Base-by-base conservation (phyloP, 495 filamentous ascomycete species). In the Lichenothelia convexa region DNA sequence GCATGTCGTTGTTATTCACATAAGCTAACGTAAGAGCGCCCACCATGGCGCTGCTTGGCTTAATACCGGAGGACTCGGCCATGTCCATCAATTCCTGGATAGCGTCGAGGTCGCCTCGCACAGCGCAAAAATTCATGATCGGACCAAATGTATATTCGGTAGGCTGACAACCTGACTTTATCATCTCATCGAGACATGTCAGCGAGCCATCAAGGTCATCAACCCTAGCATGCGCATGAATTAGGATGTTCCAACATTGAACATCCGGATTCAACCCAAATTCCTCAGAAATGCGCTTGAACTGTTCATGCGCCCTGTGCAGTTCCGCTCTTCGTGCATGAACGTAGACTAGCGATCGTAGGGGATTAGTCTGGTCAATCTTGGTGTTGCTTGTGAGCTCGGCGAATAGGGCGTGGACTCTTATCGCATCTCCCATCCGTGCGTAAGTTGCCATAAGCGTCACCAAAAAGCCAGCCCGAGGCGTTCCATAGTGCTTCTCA, bases 51-150 rank as follows among this genome's bases (percentile, higher is more conserved):
- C 56, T 49, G 15, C 53, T 59, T 19, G 61, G 55, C 30, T 46
- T 36, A 20, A 77, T 51, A 2, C 50, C 47, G 2, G 47, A 38
- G 1, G 60, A 41, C 35, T 61, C 55, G 6, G 75, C 70, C 23
- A 70, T 48, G 15, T 59, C 56, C 38, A 76, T 69, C n/a, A 93
- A 45, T 19, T 69, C 62, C 21, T 75, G 56, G 6, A 73, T 64
- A 41, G 65, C 67, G 15, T 78, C 70, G 18, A 83, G 51, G 53
- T 94, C 89, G 2, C 89, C 83, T 41, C 71, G 65, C n/a, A 58
- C 59, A 9, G 71, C 75, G 35, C 69, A 71, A 49, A 89, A 59
- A 13, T 64, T 64, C 67, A 93, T 78, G 36, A 93, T 43, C 1
- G 70, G 74, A 15, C 63, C 73, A 42, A 78, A 83, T 3, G 76